Evolutionary conservation across 164 flowering plant genomes (phyloP).

Genomic region (Nelumbo lutea): DNA sequence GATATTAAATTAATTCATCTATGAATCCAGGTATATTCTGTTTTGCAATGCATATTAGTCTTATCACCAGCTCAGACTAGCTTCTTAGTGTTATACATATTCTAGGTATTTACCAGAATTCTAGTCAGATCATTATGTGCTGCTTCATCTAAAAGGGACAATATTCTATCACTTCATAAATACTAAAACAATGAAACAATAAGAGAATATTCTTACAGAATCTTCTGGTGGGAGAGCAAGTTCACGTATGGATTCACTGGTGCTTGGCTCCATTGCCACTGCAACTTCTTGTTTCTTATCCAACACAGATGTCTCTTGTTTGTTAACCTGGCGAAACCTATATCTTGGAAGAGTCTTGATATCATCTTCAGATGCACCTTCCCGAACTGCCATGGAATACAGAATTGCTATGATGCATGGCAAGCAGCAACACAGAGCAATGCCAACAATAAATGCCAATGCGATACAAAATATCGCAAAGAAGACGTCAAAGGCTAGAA

Average conservation of each 20-base stretch:
- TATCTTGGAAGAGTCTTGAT: conserved; percentile 56
- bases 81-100: no score
- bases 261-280: conserved; percentile 14
- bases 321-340: conserved; percentile 25
- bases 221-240: conserved; percentile 52
- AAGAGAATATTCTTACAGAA: conserved; percentile 40
- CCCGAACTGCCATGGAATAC: conserved; percentile 47
- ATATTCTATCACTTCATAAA: no score
- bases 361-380: conserved; percentile 68
- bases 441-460: conserved; percentile 49
- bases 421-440: conserved; percentile 52
- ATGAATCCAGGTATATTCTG: no score
- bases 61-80: no score
- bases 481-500: conserved; percentile 71
- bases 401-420: conserved; percentile 49
- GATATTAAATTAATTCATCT: no score
- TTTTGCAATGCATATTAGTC: no score
- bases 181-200: neutral
- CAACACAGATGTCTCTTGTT: conserved; percentile 6
- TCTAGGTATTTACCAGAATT: no score
- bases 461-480: conserved; percentile 54
- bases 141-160: no score
- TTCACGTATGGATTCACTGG: conserved; percentile 22
- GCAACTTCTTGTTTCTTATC: conserved; percentile 26
- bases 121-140: no score